These are phyloP conservation scores for Luvunga scandens DNA, from an alignment of 345 rosid genomes.

Conservation along the genomic window DNA sequence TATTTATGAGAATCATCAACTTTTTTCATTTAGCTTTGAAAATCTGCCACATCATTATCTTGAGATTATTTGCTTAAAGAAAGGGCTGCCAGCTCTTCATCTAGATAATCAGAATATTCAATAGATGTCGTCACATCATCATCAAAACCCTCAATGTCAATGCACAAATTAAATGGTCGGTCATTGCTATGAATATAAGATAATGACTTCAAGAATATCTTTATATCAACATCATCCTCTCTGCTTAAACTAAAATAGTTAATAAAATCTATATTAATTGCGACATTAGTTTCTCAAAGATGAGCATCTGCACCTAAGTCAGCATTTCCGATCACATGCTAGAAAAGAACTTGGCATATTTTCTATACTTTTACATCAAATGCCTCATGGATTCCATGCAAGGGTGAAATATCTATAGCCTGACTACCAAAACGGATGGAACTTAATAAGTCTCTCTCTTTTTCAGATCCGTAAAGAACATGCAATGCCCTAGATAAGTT, in stretches of 20 bases:
- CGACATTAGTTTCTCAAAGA: background rate
- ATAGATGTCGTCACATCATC: background rate
- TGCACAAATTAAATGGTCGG: background rate
- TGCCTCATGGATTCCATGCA: too few species aligned
- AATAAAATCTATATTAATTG: background rate
- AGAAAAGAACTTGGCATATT: too few species aligned
- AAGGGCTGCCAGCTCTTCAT: constrained; percentile 32
- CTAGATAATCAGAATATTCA: constrained; percentile 26
- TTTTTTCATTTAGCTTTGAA: too few species aligned
- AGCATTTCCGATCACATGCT: too few species aligned
- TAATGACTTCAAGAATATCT: background rate
- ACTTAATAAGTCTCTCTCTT: too few species aligned
- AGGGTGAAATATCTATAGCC: too few species aligned
- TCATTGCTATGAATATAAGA: background rate
- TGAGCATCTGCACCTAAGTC: too few species aligned
- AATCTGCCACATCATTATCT: too few species aligned
- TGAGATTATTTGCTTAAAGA: constrained; percentile 26
- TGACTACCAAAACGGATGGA: too few species aligned
- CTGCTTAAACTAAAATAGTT: background rate
- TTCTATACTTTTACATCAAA: too few species aligned
- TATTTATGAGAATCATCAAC: too few species aligned
- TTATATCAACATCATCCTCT: constrained; percentile 7
- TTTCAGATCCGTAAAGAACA: too few species aligned
- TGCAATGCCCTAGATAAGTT: constrained; percentile 64
- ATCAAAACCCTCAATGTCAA: background rate